These are phyloP conservation scores for Metarhizium album DNA, from an alignment of 2,329 filamentous ascomycete species.

Conservation along the genomic window DNA sequence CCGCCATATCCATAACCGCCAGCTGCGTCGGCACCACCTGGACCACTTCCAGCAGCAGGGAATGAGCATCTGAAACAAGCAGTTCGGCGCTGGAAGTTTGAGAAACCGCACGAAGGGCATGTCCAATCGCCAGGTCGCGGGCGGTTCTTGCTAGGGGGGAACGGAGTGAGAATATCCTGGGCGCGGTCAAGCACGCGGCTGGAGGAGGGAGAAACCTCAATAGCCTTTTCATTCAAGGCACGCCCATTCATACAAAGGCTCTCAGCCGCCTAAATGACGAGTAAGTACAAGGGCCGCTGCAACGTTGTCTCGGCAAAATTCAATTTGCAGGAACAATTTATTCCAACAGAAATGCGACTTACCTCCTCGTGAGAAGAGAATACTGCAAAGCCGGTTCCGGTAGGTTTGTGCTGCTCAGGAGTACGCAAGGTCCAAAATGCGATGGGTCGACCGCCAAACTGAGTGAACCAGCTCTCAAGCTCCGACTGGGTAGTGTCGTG, in stretches of 20 bases:
- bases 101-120: conserved; percentile 96
- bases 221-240: conserved; percentile 95
- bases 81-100: conserved; percentile 96
- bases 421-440: conserved; percentile 98
- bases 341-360: conserved; percentile 25
- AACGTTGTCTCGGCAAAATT: neutral
- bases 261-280: conserved; percentile 65
- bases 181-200: conserved; percentile 92
- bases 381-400: conserved; percentile 92
- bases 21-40: conserved; percentile 51
- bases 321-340: neutral
- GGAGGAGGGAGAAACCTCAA: conserved; percentile 96
- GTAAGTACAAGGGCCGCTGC: neutral
- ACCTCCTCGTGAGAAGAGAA: conserved; percentile 99
- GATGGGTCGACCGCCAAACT: conserved; percentile 94
- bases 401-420: conserved; percentile 98
- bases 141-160: conserved; percentile 96
- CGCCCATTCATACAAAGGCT: conserved; percentile 98
- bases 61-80: conserved; percentile 99
- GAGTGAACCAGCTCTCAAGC: conserved; percentile 98
- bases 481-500: conserved; percentile 98
- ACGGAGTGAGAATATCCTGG: conserved; percentile 89
- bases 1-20: conserved; percentile 53
- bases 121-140: conserved; percentile 98
- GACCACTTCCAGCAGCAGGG: conserved; percentile 79